Evolutionary conservation across 352 stramenopile genomes (phyloP).

Genomic region (Elongisporangium undulatum): DNA sequence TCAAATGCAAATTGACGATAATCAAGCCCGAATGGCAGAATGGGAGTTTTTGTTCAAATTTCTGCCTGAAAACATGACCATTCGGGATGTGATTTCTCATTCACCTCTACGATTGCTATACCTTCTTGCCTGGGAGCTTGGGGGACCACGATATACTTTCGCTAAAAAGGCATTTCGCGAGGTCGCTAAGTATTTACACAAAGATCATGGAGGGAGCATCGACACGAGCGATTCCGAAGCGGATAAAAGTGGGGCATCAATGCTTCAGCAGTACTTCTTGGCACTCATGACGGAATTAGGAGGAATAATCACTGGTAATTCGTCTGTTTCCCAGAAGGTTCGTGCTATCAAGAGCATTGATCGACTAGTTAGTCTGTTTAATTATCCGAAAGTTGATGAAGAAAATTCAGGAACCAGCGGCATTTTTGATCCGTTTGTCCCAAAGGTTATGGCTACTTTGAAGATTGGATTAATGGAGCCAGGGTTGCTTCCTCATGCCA

Average conservation of each 20-base stretch:
- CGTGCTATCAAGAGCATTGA: conserved; percentile 74
- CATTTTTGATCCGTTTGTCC: conserved; percentile 75
- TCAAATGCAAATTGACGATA: conserved; percentile 44
- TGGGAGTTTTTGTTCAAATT: conserved; percentile 76
- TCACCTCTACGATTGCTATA: conserved; percentile 52
- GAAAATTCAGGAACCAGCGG: conserved; percentile 26
- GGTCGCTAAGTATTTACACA: conserved; percentile 39
- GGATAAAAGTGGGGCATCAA: conserved; percentile 26
- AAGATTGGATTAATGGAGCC: conserved; percentile 68
- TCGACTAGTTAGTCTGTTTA: conserved; percentile 61
- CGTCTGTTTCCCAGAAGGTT: conserved; percentile 30
- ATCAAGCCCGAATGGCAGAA: conserved; percentile 44
- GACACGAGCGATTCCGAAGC: conserved; percentile 10
- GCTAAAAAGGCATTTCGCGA: conserved; percentile 54
- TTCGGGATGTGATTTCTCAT: conserved; percentile 54
- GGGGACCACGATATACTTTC: conserved; percentile 37
- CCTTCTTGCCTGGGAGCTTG: conserved; percentile 63
- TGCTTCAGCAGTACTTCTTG: conserved; percentile 77
- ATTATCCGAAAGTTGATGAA: conserved; percentile 16
- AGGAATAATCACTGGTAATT: conserved; percentile 48
- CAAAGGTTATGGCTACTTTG: conserved; percentile 88
- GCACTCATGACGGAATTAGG: conserved; percentile 81
- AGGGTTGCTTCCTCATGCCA: conserved; percentile 51
- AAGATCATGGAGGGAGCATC: conserved; percentile 14
- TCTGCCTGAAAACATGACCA: conserved; percentile 49